Evolutionary conservation across 2,329 filamentous ascomycete genomes (phyloP), one percentile per base, ranked within the genome.

Genomic region (Daldinia sp.): DNA sequence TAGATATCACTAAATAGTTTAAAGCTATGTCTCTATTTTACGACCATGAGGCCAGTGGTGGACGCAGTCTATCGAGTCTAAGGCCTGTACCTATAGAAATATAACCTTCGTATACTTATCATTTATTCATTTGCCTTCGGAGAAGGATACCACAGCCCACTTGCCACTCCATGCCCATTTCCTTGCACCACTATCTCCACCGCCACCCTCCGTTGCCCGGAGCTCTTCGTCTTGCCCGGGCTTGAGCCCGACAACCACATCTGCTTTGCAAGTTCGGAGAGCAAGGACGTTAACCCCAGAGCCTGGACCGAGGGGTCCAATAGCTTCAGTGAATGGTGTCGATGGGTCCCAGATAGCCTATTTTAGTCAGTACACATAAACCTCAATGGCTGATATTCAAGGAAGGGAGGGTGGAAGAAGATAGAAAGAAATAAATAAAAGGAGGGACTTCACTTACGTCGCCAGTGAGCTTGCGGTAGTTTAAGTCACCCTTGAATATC

Each of bases 111-210:
- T 7, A 51, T 51, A 33, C 28, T 3, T 26, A 33, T 33, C 6
- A 2, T 13, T 13, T 51, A 51, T 30, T 64, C 60, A 76, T 78
- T 92, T 92, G 0, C 92, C 92, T 73, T 91, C 87, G 51, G 87
- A 93, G 75, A 94, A 93, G 33, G 93, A 94, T 4, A 97, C 90
- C n/a, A 98, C 93, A 5, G 95, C 95, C 92, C 93, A 98, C 81
- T 98, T 98, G 46, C 95, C 95, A 76, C 89, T 92, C 94, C 94
- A 98, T 0, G 93, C 94, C 95, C 95, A 98, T 79, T 93, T 92
- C 63, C 96, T 86, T 26, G 89, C 86, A 79, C 91, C 80, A 72
- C 87, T 82, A 68, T 93, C 90, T 15, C 90, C 92, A 3, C 92
- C 92, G 1, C 92, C 92, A 15, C 86, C 89, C 59, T 92, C 89